Conservation (phyloP, 257 asterid species). For the Prunella vulgaris region DNA sequence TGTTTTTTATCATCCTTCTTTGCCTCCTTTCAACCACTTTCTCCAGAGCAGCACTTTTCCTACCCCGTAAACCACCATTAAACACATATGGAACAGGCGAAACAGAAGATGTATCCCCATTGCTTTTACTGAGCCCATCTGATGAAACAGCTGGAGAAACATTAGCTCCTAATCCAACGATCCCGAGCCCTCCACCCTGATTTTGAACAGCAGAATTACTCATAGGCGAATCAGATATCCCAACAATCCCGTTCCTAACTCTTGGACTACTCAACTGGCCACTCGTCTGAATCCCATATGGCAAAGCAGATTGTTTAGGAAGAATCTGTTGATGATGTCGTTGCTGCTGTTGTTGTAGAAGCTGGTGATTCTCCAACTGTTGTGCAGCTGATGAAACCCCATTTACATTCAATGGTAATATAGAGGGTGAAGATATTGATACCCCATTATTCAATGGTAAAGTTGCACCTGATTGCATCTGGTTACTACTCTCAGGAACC, state of each 20-base stretch:
- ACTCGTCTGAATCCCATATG: constrained; percentile 41
- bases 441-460: constrained; percentile 52
- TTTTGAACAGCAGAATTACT: constrained; percentile 44
- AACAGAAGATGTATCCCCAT: constrained; percentile 62
- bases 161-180: constrained; percentile 57
- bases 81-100: constrained; percentile 73
- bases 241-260: constrained; percentile 46
- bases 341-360: constrained; percentile 13
- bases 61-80: constrained; percentile 65
- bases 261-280: constrained; percentile 47
- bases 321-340: constrained; percentile 38
- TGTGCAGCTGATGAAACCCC: constrained; percentile 47
- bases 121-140: constrained; percentile 66
- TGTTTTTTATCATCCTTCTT: constrained; percentile 90
- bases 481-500: constrained; percentile 34
- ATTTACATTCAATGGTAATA: constrained; percentile 47
- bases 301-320: constrained; percentile 58
- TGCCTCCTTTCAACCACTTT: constrained; percentile 94
- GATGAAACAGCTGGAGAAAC: constrained; percentile 69
- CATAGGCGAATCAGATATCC: constrained; percentile 43
- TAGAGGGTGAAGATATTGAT: constrained; percentile 34
- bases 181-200: constrained; percentile 43
- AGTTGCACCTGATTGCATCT: constrained; percentile 37
- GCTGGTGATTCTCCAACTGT: constrained; percentile 34
- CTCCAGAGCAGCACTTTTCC: constrained; percentile 66